Base-by-base conservation (phyloP, 371 early-diverging fungal genomes). In the Blakeslea trispora region DNA sequence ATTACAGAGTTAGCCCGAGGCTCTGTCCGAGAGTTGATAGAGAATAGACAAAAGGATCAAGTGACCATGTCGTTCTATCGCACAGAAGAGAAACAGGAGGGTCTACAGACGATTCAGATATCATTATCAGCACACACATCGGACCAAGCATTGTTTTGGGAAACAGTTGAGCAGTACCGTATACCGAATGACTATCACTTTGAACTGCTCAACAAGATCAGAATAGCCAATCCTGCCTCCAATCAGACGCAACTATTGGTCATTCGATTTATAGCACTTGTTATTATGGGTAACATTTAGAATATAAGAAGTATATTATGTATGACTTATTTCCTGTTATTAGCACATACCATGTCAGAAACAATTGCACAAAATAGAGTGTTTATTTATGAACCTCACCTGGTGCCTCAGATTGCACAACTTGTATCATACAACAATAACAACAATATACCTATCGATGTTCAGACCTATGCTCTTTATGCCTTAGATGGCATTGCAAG, bases 361-460 rank as follows among this genome's bases (percentile, higher is more conserved):
- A 81, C 85, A 2, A 76, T 85, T 35, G 84, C 89, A 22, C 84
- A 88, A 53, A 87, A 84, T 57, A 83, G 81, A 57, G 75, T 96
- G 37, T 89, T 94, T 63, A 74, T 88, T n/a, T 91, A 90, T 65
- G 96, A 96, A 53, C 95, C 96, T 7, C 87, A 89, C 63, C 75
- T 96, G 24, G 84, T 93, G n/a, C 63, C 81, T 7, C 82, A 90
- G 39, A 64, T 97, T 1, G 88, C 90, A 0, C 90, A 91, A 50
- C 59, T 94, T 15, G 64, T 94, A 19, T 85, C 88, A 55, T 85
- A 84, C 28, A 28, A 28, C 28, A 28, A n/a, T 13, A 92, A 94
- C 39, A 78, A 77, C 14, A 32, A 37, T 42, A 49, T 53, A 17
- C 34, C 51, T 31, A 48, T 60, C 45, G 76, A 76, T 49, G 71